Evolutionary conservation across 345 rosid genomes (phyloP).

Genomic region (Melaleuca alternifolia): DNA sequence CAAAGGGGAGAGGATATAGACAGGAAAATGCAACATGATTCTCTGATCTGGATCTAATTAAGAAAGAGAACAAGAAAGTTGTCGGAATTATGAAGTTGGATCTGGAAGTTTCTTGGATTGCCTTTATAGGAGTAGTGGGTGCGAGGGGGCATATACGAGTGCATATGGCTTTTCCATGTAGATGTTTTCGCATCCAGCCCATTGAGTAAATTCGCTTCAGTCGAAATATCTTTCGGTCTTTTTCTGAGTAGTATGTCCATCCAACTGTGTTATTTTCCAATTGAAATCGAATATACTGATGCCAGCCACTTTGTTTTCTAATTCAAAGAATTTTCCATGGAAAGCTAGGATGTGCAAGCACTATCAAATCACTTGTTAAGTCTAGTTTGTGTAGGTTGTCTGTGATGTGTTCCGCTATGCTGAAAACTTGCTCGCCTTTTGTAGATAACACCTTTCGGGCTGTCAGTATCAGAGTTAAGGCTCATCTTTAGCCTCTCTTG

Average conservation of each 20-base stretch:
- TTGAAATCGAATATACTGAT: neutral
- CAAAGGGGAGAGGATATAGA: neutral
- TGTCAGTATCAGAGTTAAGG: neutral
- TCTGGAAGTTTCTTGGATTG: neutral
- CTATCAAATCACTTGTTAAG: neutral
- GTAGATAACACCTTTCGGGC: neutral
- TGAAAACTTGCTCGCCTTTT: neutral
- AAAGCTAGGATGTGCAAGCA: neutral
- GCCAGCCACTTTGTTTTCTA: neutral
- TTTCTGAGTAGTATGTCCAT: neutral
- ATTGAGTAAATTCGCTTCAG: neutral
- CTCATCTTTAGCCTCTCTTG: neutral
- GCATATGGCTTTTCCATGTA: neutral
- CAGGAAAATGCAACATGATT: neutral
- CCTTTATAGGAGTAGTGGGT: neutral
- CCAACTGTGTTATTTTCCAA: neutral
- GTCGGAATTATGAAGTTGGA: neutral
- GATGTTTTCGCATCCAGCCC: neutral
- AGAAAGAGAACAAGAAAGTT: neutral
- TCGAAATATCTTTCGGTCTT: neutral
- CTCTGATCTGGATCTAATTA: neutral
- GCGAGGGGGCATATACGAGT: neutral
- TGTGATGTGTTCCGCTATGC: neutral
- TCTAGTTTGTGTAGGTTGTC: neutral
- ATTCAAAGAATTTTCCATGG: neutral